Evolutionary conservation across 225 moss, liverwort and hornwort genomes (phyloP), one percentile per base, ranked within the genome.

Genomic region (Pseudisothecium myosuroides): DNA sequence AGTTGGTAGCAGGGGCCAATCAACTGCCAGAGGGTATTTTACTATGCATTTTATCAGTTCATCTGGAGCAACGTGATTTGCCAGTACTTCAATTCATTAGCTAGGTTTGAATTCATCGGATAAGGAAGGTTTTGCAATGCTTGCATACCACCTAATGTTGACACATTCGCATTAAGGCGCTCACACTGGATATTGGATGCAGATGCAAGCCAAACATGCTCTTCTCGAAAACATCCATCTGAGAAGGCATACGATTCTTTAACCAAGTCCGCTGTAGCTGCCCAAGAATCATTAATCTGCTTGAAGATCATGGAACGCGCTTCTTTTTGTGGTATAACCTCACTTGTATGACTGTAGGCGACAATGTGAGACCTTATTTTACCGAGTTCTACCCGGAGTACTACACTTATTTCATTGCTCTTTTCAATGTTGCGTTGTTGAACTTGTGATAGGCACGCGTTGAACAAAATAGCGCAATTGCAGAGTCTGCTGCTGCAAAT

Each of bases 1-100:
- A 96, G 87, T 56, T 95, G 76, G 81, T 97, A 55, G 78, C 94
- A 26, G 92, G 91, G 59, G 96, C 95, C 41, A 96, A 96, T 88
- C 89, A 93, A 64, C 88, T 99, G 75, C 96, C 96, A 65, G 89
- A 93, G 92, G 96, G 96, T n/a, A n/a, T 69, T 71, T 87, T 61
- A 19, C 23, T 74, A 54, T 14, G 54, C 17, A 84, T 81, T 50
- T 71, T 81, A 76, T 87, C 32, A 79, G 43, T 86, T 82, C 56
- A 80, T 74, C n/a, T 64, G 32, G 73, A 63, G 72, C 83, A 36
- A 81, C 75, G 23, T 66, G 54, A 61, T 83, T 86, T 73, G 28
- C 43, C 60, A 80, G 74, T 52, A 41, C 85, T 59, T 82, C 15
- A 27, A 5, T 77, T 31, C n/a, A 72, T 12, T 77, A 85, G 56